These are phyloP conservation scores for Ballota nigra DNA, from an alignment of 257 asterid species.

Conservation along the genomic window DNA sequence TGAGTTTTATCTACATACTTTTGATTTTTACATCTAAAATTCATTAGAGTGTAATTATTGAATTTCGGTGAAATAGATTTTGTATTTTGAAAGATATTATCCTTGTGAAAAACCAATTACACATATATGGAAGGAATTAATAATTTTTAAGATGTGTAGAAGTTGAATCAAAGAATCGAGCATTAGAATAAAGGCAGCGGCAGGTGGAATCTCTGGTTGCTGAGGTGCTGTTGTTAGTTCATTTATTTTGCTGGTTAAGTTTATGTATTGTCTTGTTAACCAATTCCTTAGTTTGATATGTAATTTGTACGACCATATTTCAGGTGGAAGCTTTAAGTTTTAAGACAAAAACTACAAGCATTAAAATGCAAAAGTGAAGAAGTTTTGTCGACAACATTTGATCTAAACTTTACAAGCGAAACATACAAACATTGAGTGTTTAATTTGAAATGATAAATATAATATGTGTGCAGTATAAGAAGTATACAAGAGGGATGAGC, in stretches of 20 bases:
- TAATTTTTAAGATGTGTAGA: no score
- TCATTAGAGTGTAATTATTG: no score
- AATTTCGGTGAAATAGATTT: no score
- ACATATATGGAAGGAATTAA: no score
- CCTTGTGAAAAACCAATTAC: no score
- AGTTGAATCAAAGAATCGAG: conserved; percentile 54
- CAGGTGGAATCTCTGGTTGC: conserved; percentile 62
- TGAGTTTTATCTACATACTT: no score
- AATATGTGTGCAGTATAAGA: background rate
- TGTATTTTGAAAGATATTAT: no score
- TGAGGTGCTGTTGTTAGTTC: conserved; percentile 44
- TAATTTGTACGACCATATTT: conserved; percentile 17
- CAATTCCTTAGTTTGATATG: conserved; percentile 1
- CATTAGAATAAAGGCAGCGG: conserved; percentile 50
- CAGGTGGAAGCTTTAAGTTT: conserved; percentile 54
- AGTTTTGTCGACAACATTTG: conserved; percentile 33
- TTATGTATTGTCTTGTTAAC: background rate
- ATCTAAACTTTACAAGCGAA: background rate
- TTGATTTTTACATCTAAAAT: no score
- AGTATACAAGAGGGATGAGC: background rate
- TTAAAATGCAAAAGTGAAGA: conserved; percentile 54
- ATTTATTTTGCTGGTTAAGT: conserved; percentile 3
- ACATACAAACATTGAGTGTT: background rate
- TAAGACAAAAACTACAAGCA: conserved; percentile 40
- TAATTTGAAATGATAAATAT: background rate